phyloP scores from a whole-genome alignment of 768 basidiomycete species.

The Dioszegia hungarica region DNA sequence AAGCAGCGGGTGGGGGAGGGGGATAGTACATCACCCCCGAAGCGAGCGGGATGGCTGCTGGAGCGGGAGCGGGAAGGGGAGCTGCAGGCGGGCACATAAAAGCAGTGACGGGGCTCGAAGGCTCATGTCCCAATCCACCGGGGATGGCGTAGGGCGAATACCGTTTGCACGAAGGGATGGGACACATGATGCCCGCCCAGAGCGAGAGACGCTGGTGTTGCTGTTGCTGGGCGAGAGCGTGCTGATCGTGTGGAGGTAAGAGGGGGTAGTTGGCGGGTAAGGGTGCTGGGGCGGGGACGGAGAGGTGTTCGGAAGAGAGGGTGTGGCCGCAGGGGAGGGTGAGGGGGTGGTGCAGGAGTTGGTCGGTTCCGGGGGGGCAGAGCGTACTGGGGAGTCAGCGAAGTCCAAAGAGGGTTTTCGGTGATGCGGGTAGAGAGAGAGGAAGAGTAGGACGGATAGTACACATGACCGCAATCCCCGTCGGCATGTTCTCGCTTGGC shows the following conservation, averaged over 20 bases:
- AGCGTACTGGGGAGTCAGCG: constrained; percentile 27
- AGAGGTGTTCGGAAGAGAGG: constrained; percentile 61
- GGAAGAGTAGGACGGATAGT: too few relatives aligned
- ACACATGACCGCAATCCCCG: too few relatives aligned
- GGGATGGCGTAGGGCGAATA: constrained; percentile 25
- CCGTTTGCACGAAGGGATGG: constrained; percentile 42
- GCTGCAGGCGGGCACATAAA: background rate
- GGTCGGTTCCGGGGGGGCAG: constrained; percentile 36
- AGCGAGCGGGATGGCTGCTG: constrained; percentile 8
- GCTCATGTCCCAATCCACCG: constrained; percentile 2
- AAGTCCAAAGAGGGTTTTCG: too few relatives aligned
- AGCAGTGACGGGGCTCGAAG: background rate
- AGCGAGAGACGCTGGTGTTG: constrained; percentile 34
- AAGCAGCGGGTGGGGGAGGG: constrained; percentile 15
- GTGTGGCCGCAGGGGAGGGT: constrained; percentile 79
- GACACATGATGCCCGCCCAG: constrained; percentile 43
- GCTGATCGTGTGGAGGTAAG: constrained; percentile 52
- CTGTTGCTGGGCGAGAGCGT: constrained; percentile 45
- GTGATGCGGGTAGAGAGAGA: too few relatives aligned
- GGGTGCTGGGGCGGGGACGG: constrained; percentile 29
- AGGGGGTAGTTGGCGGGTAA: constrained; percentile 48
- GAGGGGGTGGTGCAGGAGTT: constrained; percentile 53
- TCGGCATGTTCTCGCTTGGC: too few relatives aligned
- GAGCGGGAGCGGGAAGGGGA: background rate
- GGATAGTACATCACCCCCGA: constrained; percentile 39